Base-by-base conservation (phyloP, 2,329 filamentous ascomycete genomes). In the Alternaria panax region DNA sequence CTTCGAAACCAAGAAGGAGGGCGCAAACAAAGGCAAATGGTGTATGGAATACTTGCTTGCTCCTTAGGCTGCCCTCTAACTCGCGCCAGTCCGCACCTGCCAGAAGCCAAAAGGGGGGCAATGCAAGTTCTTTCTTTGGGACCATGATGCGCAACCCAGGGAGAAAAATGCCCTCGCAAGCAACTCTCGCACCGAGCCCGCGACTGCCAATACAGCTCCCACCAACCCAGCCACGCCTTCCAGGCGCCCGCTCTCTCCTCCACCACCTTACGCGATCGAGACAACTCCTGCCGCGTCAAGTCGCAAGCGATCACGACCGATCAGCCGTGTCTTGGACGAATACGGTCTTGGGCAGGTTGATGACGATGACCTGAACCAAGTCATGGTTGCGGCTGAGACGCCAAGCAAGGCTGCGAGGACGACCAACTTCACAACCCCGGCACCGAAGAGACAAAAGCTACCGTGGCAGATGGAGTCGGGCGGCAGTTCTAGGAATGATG, bases 71-170 rank as follows among this genome's bases (percentile, higher is more conserved):
- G 5, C 24, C 14, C 28, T 25, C 59, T 70, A 73, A 64, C 50
- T 4, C 22, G 67, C 66, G 7, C 12, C 43, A 75, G 74, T 88
- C 73, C 87, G 86, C 65, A 85, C 82, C 4, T 89, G 87, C 67
- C 84, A 87, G 64, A 81, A 82, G 65, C 75, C 34, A 14, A 40
- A 25, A 11, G 30, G 38, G 18, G 25, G 53, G 32, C 77, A 81
- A 40, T 89, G 87, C 66, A 78, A 78, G 1, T 86, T 88, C 74
- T 88, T 87, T 63, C 72, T 88, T 0, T 88, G 85, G 84, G 79
- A 84, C 7, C 81, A 85, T 14, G 82, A 86, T 42, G 86, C 86
- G 0, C 74, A 78, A 41, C 59, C 66, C 18, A 78, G 85, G 52
- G 83, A 86, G 70, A 81, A 82, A 50, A 71, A 71, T 12, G 80